Conservation (phyloP, 1,139 yeast species). For the Yamadazyma diddensiae region DNA sequence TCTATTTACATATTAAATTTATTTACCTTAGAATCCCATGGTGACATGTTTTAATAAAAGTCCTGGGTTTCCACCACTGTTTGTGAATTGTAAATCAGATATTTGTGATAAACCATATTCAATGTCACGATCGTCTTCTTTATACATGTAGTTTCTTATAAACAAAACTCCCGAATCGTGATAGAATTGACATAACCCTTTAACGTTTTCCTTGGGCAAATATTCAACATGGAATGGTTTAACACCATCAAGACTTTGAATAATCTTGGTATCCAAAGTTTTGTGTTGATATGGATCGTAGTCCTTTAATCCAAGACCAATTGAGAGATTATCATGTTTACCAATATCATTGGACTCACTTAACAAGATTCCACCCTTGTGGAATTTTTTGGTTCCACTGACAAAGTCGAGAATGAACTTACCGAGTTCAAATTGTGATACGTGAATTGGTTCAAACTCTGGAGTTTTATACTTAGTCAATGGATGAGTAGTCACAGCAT, state of each 20-base stretch:
- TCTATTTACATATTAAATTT: not conserved
- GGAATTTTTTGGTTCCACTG: conserved; percentile 51
- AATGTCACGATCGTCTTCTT: conserved; percentile 23
- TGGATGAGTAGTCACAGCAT: conserved; percentile 57
- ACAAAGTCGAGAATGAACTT: conserved; percentile 53
- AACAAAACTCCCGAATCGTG: conserved; percentile 53
- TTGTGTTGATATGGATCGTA: conserved; percentile 56
- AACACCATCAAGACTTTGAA: conserved; percentile 44
- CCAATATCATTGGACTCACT: conserved; percentile 46
- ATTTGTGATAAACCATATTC: conserved; percentile 28
- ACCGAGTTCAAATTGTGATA: conserved; percentile 67
- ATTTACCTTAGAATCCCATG: conserved; percentile 20
- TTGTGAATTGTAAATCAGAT: conserved; percentile 54
- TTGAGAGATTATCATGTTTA: conserved; percentile 47
- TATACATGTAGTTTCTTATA: conserved; percentile 42
- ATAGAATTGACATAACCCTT: conserved; percentile 51
- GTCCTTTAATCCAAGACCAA: conserved; percentile 53
- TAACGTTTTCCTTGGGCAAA: conserved; percentile 54
- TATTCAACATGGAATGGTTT: conserved; percentile 46
- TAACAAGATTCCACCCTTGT: conserved; percentile 63
- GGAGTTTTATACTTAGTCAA: conserved; percentile 61
- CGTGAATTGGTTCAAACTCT: conserved; percentile 56
- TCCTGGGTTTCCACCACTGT: conserved; percentile 83
- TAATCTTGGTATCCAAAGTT: conserved; percentile 57
- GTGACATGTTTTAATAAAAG: conserved; percentile 49